phyloP scores from a whole-genome alignment of 148 eudicot species.

The Rhododendron vialii region DNA sequence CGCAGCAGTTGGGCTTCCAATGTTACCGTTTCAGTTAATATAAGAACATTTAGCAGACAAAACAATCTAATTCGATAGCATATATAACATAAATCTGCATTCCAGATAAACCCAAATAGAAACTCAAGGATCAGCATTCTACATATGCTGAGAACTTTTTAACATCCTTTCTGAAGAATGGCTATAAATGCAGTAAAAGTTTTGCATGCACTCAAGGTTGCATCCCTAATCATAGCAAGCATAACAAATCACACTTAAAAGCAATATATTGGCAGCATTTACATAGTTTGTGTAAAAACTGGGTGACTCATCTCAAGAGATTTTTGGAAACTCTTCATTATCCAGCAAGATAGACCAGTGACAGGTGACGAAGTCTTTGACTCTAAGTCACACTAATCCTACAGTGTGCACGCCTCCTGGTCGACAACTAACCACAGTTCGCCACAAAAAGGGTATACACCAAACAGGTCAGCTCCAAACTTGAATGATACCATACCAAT shows the following conservation, averaged over 20 bases:
- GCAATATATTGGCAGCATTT: background rate
- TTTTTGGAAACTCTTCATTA: background rate
- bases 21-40: background rate
- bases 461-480: background rate
- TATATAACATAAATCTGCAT: background rate
- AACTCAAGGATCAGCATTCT: background rate
- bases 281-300: background rate
- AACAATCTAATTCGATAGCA: background rate
- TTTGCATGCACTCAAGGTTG: background rate
- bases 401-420: no score
- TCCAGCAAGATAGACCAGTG: background rate
- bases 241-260: background rate
- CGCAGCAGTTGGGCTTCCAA: background rate
- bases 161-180: background rate
- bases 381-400: background rate
- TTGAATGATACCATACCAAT: background rate
- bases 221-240: background rate
- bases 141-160: background rate
- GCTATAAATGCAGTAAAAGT: background rate
- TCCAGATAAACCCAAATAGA: background rate
- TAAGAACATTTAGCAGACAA: background rate
- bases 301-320: background rate
- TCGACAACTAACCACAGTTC: background rate
- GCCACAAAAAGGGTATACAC: background rate
- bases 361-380: background rate